Conservation (phyloP, 1,284 basidiomycete species). For the Marasmius tenuissimus region DNA sequence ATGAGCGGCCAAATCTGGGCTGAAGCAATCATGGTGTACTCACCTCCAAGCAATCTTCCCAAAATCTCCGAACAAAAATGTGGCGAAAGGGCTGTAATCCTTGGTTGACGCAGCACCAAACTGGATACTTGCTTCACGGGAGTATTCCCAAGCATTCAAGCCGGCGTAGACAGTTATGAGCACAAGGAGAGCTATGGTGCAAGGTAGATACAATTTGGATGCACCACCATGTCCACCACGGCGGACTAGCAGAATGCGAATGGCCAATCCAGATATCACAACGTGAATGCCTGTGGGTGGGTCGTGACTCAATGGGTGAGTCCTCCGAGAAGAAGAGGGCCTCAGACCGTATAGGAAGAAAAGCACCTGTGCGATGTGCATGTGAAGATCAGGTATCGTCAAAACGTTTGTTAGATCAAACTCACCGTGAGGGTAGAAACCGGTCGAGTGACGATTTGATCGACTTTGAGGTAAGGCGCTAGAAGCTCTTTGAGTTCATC, state of each 20-base stretch:
- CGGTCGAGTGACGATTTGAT: background rate
- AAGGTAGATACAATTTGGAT: no score
- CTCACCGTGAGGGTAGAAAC: background rate
- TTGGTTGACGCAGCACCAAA: background rate
- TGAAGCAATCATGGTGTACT: background rate
- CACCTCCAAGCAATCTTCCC: background rate
- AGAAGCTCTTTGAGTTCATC: background rate
- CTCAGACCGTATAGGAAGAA: no score
- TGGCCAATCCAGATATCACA: no score
- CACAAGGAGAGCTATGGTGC: no score
- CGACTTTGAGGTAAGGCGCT: background rate
- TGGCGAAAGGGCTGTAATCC: background rate
- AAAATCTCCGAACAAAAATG: background rate
- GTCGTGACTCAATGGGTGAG: no score
- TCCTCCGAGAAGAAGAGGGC: no score
- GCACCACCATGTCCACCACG: no score
- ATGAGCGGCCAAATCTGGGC: background rate
- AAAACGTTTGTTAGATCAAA: background rate
- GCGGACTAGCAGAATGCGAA: no score
- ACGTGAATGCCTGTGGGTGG: background rate
- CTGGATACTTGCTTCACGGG: background rate
- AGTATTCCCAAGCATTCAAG: background rate
- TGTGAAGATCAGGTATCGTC: no score
- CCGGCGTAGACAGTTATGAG: background rate
- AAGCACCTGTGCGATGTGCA: no score